phyloP scores from a whole-genome alignment of 2,329 filamentous ascomycete genomes.

The Trichoderma citrinoviride region DNA sequence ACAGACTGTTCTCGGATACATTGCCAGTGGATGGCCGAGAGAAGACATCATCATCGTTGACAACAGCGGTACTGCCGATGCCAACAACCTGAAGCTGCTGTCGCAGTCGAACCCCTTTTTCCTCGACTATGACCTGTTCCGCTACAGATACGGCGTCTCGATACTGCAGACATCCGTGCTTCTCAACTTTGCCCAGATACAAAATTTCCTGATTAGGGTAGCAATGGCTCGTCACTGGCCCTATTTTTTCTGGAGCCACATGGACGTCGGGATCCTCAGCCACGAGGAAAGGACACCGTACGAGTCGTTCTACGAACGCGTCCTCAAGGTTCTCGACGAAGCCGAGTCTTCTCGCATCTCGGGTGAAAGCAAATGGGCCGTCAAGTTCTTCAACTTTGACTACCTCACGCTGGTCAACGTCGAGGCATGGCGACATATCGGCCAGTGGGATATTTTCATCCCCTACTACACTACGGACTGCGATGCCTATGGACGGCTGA shows the following conservation, averaged over 20 bases:
- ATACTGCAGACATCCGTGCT: conserved; percentile 15
- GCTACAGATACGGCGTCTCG: conserved; percentile 19
- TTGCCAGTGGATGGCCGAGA: conserved; percentile 13
- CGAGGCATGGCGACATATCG: conserved; percentile 11
- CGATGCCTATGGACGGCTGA: conserved; percentile 9
- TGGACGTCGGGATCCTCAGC: conserved; percentile 17
- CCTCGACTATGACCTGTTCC: conserved; percentile 17
- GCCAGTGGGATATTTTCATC: conserved; percentile 16
- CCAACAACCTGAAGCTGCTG: conserved; percentile 8
- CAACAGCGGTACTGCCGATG: conserved; percentile 16
- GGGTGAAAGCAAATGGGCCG: conserved; percentile 8
- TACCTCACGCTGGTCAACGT: conserved; percentile 15
- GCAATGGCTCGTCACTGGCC: conserved; percentile 15
- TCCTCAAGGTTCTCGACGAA: conserved; percentile 7
- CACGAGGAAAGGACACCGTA: conserved; percentile 8
- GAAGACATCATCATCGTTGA: conserved; percentile 19
- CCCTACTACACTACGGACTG: conserved; percentile 17
- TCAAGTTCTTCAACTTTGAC: conserved; percentile 21
- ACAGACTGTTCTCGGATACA: conserved; percentile 13
- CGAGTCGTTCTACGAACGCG: conserved; percentile 6
- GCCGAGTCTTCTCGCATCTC: not conserved
- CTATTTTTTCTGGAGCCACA: conserved; percentile 19
- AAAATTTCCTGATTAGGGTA: conserved; percentile 8
- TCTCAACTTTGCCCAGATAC: conserved; percentile 15
- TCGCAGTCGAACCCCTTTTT: conserved; percentile 10